Evolutionary conservation across 2,329 filamentous ascomycete species (phyloP).

Genomic region (Dactylellina sp.): DNA sequence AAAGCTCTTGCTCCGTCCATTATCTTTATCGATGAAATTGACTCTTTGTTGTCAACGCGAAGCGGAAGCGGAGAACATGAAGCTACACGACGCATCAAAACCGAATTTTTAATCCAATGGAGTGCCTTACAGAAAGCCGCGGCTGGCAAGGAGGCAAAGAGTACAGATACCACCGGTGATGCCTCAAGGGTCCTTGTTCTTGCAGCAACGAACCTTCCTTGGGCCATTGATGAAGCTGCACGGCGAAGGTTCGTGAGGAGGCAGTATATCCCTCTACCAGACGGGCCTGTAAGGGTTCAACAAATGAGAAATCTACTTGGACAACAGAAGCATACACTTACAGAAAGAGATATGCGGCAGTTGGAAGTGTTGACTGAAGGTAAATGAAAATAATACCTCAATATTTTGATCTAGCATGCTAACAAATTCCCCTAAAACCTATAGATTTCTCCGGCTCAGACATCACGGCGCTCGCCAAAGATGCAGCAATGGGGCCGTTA

Average conservation of each 20-base stretch:
- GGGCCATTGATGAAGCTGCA: conserved; percentile 97
- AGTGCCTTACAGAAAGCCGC: conserved; percentile 91
- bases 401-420: too few species aligned
- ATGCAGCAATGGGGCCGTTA: conserved; percentile 96
- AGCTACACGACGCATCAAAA: conserved; percentile 92
- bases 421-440: background rate
- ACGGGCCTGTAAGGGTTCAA: conserved; percentile 80
- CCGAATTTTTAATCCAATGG: conserved; percentile 98
- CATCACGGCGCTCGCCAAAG: conserved; percentile 95
- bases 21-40: conserved; percentile 98
- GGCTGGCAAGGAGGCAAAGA: conserved; percentile 76
- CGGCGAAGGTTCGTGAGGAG: conserved; percentile 87
- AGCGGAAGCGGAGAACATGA: conserved; percentile 89
- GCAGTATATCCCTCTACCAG: conserved; percentile 95
- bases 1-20: conserved; percentile 91
- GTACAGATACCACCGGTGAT: conserved; percentile 74
- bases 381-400: too few species aligned
- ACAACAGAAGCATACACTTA: conserved; percentile 86
- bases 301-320: conserved; percentile 84
- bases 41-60: conserved; percentile 86
- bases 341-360: conserved; percentile 75
- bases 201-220: conserved; percentile 94
- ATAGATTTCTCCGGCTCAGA: conserved; percentile 96
- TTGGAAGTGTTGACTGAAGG: conserved; percentile 87
- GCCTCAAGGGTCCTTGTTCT: conserved; percentile 89